Evolutionary conservation across 805 yeast species (phyloP), one percentile per base, ranked within the genome.

Genomic region (Lipomyces japonicus): DNA sequence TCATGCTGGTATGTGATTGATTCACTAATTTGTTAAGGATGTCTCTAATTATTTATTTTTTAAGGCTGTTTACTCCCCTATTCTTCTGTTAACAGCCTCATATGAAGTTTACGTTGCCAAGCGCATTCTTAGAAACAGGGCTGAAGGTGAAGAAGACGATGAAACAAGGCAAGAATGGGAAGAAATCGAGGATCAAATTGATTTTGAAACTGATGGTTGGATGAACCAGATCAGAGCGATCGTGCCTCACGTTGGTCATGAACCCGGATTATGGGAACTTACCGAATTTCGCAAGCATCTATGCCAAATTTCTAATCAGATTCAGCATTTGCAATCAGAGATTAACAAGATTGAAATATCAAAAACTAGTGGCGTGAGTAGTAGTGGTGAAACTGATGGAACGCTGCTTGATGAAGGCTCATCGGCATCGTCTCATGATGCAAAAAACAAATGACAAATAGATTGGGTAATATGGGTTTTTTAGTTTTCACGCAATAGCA

Each of bases 111-210:
- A 77, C 34, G 75, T 71, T 30, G 93, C 95, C 1, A 76, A 79
- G 59, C 71, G 93, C 60, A 81, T 87, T 19, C 75, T 73, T 45
- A 86, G 84, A 66, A 87, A 87, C 66, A 72, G 95, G 55, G 68
- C 75, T 48, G 76, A 74, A 56, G 78, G 80, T 1, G 66, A 79
- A 18, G 71, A 84, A 0, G 95, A 87, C 64, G 96, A 87, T 66
- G 86, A 88, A 19, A 86, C 85, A 63, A 91, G 84, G 62, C 76
- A 82, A 5, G 90, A 83, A 61, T 87, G 95, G 95, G 87, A 84
- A 1, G 93, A 86, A 63, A 63, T 65, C 35, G 95, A 87, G 64
- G 86, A 88, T 0, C 79, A 79, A 50, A 85, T 86, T 63, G 64
- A 73, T n/a, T 75, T 77, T 6, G 71, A 76, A 35, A 71, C 73